These are phyloP conservation scores for Lipomyces yamadae DNA, from an alignment of 805 yeast species.

Conservation along the genomic window DNA sequence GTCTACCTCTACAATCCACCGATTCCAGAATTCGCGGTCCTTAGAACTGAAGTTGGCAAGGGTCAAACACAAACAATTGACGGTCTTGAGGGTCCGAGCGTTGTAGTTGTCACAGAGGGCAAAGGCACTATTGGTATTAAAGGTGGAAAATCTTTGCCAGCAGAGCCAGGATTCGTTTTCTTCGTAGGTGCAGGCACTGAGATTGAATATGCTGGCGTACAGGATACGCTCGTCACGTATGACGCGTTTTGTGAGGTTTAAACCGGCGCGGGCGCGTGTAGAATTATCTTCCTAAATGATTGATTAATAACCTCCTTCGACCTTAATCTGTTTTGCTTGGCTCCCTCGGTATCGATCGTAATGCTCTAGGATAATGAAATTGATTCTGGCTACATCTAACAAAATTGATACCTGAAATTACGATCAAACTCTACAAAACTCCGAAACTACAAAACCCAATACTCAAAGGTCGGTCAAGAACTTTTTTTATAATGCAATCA, in stretches of 20 bases:
- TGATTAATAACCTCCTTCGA: neutral
- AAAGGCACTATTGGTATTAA: slow-evolving; percentile 60
- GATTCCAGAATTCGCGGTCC: slow-evolving; percentile 92
- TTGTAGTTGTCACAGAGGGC: slow-evolving; percentile 83
- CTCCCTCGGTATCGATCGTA: neutral
- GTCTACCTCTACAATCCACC: slow-evolving; percentile 84
- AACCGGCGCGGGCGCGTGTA: neutral
- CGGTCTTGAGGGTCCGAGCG: slow-evolving; percentile 82
- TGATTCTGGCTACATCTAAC: too few relatives aligned
- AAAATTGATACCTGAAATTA: neutral
- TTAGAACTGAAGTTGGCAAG: slow-evolving; percentile 70
- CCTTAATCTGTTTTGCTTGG: neutral
- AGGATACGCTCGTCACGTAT: slow-evolving; percentile 68
- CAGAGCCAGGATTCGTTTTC: slow-evolving; percentile 76
- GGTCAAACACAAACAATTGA: slow-evolving; percentile 60
- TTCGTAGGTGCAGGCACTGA: slow-evolving; percentile 80
- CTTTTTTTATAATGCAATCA: too few relatives aligned
- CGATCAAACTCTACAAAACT: neutral
- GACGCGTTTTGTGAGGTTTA: slow-evolving; percentile 86
- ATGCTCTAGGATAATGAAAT: neutral
- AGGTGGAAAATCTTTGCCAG: slow-evolving; percentile 51
- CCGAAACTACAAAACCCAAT: neutral
- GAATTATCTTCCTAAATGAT: slow-evolving; percentile 8
- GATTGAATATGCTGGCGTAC: slow-evolving; percentile 55
- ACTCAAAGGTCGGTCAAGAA: too few relatives aligned